Conservation (phyloP, 2,329 filamentous ascomycete species). For the Alternaria angustiovoidea region DNA sequence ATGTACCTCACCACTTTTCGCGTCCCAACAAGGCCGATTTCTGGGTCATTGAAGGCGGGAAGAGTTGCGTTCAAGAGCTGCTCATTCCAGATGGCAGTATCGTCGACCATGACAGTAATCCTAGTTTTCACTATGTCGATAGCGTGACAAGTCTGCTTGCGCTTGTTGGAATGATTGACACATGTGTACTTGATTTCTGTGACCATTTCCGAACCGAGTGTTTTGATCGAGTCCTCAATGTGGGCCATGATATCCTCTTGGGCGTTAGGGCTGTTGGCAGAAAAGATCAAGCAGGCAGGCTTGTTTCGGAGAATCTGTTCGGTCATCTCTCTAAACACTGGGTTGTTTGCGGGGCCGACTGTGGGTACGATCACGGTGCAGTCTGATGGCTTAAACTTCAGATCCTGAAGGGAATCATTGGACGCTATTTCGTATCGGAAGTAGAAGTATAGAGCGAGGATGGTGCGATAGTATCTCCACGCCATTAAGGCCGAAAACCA, state of each 20-base stretch:
- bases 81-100: constrained; percentile 31
- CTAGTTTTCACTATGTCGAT: constrained; percentile 15
- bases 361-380: constrained; percentile 35
- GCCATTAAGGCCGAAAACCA: constrained; percentile 24
- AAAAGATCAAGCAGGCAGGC: constrained; percentile 28
- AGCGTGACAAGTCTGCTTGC: constrained; percentile 23
- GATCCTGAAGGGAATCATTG: not conserved
- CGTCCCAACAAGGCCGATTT: constrained; percentile 35
- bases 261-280: constrained; percentile 17
- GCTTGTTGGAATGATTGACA: constrained; percentile 28
- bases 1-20: constrained; percentile 33
- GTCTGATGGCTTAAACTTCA: constrained; percentile 9
- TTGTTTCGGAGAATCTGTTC: constrained; percentile 21
- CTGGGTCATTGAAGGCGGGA: constrained; percentile 25
- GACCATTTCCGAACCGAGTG: not conserved
- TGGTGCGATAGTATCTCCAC: constrained; percentile 33
- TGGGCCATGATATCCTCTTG: not conserved
- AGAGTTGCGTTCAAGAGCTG: constrained; percentile 23
- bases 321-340: constrained; percentile 17
- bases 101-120: constrained; percentile 28
- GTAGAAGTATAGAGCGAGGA: constrained; percentile 27
- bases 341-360: constrained; percentile 20
- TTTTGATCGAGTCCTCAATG: not conserved
- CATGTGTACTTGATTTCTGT: constrained; percentile 6
- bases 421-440: constrained; percentile 21